Conservation (phyloP, 1,139 yeast genomes). For the Scheffersomyces parashehatae region DNA sequence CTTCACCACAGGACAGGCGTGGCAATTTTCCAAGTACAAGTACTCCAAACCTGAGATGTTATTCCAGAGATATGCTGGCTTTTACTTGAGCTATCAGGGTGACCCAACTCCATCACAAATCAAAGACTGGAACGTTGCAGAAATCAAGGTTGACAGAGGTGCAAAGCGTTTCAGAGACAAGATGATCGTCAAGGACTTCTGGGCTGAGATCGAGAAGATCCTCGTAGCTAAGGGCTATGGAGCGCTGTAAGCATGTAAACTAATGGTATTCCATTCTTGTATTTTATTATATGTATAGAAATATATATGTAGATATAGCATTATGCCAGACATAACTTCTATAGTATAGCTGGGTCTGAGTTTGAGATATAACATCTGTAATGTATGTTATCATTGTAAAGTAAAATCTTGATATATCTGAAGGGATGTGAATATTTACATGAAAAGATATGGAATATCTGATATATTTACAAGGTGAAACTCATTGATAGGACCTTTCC, state of each 20-base stretch:
- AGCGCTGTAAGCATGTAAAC: conserved; percentile 4
- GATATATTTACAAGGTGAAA: not conserved
- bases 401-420: too few relatives aligned
- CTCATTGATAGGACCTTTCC: conserved; percentile 44
- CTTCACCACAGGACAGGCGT: conserved; percentile 93
- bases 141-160: conserved; percentile 71
- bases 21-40: conserved; percentile 93
- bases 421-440: too few relatives aligned
- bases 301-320: not conserved
- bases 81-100: conserved; percentile 71
- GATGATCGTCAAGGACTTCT: conserved; percentile 79
- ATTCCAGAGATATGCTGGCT: conserved; percentile 85
- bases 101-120: conserved; percentile 78
- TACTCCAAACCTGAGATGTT: conserved; percentile 77
- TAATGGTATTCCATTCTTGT: not conserved
- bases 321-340: not conserved
- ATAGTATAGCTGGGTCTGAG: not conserved
- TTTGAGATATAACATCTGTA: not conserved
- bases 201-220: conserved; percentile 73
- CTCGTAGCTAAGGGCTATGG: conserved; percentile 51
- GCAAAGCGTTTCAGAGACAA: conserved; percentile 85
- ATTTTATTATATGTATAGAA: not conserved
- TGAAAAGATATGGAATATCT: not conserved
- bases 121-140: conserved; percentile 85
- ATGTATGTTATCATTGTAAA: conserved; percentile 5